Evolutionary conservation across 2,329 filamentous ascomycete genomes (phyloP), one percentile per base, ranked within the genome.

Genomic region (Phoma sp.): DNA sequence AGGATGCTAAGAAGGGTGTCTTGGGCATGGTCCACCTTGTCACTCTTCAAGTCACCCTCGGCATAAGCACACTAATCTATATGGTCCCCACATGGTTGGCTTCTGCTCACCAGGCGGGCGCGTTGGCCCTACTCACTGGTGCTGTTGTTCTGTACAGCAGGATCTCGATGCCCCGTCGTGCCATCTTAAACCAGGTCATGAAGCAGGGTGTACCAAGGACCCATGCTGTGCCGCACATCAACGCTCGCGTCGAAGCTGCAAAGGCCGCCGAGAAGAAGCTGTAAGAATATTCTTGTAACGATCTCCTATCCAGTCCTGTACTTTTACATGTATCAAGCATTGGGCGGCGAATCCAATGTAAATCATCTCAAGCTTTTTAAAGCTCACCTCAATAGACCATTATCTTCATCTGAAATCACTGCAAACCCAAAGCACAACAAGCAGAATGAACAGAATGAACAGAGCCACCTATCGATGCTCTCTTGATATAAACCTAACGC

Each of bases 51-150:
- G 93, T 92, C 21, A 81, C 87, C 0, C 84, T 99, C 5, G 95
- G 95, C 20, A 96, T 99, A 74, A 87, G 83, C 60, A 99, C 95
- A 0, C 82, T 99, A 56, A 88, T 96, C 67, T 98, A 97, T 78
- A 88, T 99, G 74, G 93, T 99, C 1, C 95, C 96, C 4, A 89
- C 89, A 2, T 88, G 89, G 58, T 80, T 99, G 9, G 95, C 93
- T 0, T 92, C 93, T 3, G 87, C 91, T 7, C 95, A 99, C 75
- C 95, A 99, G 77, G 95, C 95, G 2, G 93, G 95, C 32, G 91
- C 88, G 55, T 78, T 99, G 62, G 91, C 91, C 2, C 80, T 99
- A 17, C 78, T 99, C 56, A 96, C 91, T 0, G 92, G 91, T 37
- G 88, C 88, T 0, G 79, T 96, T 18, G 83, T 97, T 1, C 79